Conservation (phyloP, 345 rosid genomes). For the Syzygium jambos region DNA sequence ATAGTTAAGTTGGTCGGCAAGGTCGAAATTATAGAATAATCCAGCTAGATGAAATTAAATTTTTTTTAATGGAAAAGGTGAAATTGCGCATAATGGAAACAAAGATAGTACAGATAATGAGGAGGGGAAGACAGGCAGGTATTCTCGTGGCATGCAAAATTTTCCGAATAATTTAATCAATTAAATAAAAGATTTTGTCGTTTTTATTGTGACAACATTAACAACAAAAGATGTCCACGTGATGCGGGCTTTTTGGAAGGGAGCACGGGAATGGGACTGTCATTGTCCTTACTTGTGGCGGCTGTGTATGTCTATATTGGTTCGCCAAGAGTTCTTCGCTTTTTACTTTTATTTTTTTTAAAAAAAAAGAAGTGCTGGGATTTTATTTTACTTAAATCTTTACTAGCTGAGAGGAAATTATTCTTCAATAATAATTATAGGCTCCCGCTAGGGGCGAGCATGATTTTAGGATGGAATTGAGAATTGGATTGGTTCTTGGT, state of each 20-base stretch:
- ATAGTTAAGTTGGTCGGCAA: background rate
- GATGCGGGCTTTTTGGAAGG: constrained; percentile 66
- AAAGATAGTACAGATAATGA: background rate
- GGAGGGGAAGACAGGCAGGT: background rate
- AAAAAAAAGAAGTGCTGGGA: background rate
- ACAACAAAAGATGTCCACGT: constrained; percentile 42
- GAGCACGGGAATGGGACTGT: constrained; percentile 57
- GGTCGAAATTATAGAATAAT: background rate
- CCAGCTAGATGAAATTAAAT: background rate
- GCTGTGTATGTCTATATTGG: constrained; percentile 11
- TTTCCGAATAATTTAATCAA: background rate
- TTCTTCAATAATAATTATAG: background rate
- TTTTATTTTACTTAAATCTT: background rate
- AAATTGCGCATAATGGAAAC: background rate
- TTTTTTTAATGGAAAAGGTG: too few relatives aligned
- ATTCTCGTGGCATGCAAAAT: background rate
- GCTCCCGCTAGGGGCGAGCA: background rate
- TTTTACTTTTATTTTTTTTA: background rate
- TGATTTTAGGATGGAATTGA: too few relatives aligned
- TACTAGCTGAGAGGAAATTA: background rate
- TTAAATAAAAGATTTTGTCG: background rate
- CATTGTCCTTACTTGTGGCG: constrained; percentile 72
- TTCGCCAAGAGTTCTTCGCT: background rate
- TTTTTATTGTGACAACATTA: background rate
- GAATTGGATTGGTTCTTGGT: too few relatives aligned